Base-by-base conservation (phyloP, 352 stramenopile genomes). In the Phytopythium oedochilum region DNA sequence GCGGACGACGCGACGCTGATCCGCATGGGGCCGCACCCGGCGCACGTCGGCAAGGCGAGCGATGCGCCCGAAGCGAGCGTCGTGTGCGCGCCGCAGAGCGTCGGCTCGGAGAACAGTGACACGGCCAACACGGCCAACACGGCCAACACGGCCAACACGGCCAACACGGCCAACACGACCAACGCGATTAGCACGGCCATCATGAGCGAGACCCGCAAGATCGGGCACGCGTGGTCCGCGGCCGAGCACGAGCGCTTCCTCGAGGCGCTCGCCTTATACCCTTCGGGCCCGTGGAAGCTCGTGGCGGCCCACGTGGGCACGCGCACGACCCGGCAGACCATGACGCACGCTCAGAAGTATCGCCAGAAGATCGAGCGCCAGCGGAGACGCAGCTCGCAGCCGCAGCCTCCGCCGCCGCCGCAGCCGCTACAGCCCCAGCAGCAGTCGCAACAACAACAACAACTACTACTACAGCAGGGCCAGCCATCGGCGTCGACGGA, bases 231-330 rank as follows among this genome's bases (percentile, higher is more conserved):
- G 44, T 81, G 71, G 69, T 78, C 71, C 3, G 31, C 68, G 28
- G 28, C 48, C 18, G 69, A 81, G 58, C 69, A 82, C 54, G 59
- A 55, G 20, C 71, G 71, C 40, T 81, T 81, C 69, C 66, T 81
- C 22, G 66, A 81, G 50, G 71, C 66, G 22, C 43, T 77, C 48
- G 48, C 61, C n/a, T 50, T 78, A 36, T 76, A 74, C 28, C 73
- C 73, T n/a, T 64, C 73, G n/a, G 70, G 73, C 0, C 73, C 73
- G 18, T 83, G 73, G 73, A 79, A 83, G 55, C 52, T 73, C 32
- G 68, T 83, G 44, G 70, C 73, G 18, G 66, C 64, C 38, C 64
- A 66, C 54, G 68, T 83, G 14, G 68, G 68, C 26, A 78, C 73
- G 47, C 70, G 73, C 56, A 80, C 60, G 49, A 73, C 67, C 48